phyloP scores from a whole-genome alignment of 306 rosid species.

The Nissolia schottii region DNA sequence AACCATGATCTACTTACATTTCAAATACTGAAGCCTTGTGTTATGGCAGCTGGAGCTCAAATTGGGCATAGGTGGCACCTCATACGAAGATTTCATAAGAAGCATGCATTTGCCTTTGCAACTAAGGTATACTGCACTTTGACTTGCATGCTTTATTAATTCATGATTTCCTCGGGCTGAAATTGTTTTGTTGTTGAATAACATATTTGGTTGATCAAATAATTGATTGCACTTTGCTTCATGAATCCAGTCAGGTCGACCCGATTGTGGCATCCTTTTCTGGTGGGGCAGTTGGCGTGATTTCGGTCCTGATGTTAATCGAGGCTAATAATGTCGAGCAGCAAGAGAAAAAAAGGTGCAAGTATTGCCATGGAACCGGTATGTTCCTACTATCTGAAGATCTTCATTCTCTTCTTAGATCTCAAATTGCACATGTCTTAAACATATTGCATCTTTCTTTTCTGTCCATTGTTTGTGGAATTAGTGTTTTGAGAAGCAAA shows the following conservation, averaged over 20 bases:
- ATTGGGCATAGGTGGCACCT: constrained; percentile 87
- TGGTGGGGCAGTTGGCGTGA: constrained; percentile 95
- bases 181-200: not conserved
- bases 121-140: constrained; percentile 53
- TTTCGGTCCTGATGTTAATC: constrained; percentile 87
- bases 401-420: constrained; percentile 13
- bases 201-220: constrained; percentile 4
- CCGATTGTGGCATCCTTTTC: constrained; percentile 97
- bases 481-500: not conserved
- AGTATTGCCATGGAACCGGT: constrained; percentile 93
- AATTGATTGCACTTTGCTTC: constrained; percentile 23
- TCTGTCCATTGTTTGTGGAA: not conserved
- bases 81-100: constrained; percentile 93
- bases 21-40: constrained; percentile 8
- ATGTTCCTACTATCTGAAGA: not conserved
- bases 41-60: constrained; percentile 82
- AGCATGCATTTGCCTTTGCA: constrained; percentile 84
- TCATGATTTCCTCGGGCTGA: not conserved
- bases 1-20: constrained; percentile 1
- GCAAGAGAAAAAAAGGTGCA: constrained; percentile 93
- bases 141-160: not conserved
- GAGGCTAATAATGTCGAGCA: constrained; percentile 92
- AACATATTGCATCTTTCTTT: not conserved
- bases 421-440: constrained; percentile 1
- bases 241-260: constrained; percentile 77